A percentile compares a stretch with the other conserved stretches of the same genome.
Conservation (phyloP, 441 rosid genomes). For the Codiaeum variegatum region DNA sequence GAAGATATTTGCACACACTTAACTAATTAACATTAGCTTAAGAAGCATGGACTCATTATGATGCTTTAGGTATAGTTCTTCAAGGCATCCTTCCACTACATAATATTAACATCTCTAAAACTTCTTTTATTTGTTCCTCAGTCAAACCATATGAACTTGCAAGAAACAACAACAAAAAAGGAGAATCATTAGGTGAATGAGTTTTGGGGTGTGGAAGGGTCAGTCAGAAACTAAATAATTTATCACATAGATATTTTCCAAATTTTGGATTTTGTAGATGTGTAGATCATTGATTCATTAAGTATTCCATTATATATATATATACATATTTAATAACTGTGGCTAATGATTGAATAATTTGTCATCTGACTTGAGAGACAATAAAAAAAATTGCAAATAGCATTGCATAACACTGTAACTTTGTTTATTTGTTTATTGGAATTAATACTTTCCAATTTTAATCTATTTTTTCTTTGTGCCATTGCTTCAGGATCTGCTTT, state of each 20-base stretch:
- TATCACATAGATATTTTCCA: not conserved
- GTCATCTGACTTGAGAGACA: slow-evolving; percentile 1
- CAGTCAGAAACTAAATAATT: not conserved
- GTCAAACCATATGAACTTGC: too few relatives aligned
- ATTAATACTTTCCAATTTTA: slow-evolving; percentile 6
- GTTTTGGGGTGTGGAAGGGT: not conserved
- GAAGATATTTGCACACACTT: not conserved
- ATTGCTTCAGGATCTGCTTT: not conserved
- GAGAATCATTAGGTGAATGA: not conserved
- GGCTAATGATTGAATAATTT: not conserved
- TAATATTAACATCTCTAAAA: too few relatives aligned
- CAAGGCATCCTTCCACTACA: too few relatives aligned
- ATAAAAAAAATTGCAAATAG: not conserved
- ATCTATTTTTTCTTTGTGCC: not conserved
- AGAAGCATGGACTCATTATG: too few relatives aligned
- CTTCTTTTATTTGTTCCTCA: too few relatives aligned
- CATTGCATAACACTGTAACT: not conserved
- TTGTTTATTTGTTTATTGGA: not conserved
- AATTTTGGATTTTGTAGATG: not conserved
- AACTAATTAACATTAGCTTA: not conserved
- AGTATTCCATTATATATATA: not conserved
- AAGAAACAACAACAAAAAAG: not conserved
- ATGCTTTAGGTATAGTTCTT: too few relatives aligned
- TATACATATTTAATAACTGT: not conserved
- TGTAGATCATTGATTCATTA: not conserved